These are phyloP conservation scores for Chytriomyces hyalinus DNA, from an alignment of 192 early-diverging fungal species.

Conservation along the genomic window DNA sequence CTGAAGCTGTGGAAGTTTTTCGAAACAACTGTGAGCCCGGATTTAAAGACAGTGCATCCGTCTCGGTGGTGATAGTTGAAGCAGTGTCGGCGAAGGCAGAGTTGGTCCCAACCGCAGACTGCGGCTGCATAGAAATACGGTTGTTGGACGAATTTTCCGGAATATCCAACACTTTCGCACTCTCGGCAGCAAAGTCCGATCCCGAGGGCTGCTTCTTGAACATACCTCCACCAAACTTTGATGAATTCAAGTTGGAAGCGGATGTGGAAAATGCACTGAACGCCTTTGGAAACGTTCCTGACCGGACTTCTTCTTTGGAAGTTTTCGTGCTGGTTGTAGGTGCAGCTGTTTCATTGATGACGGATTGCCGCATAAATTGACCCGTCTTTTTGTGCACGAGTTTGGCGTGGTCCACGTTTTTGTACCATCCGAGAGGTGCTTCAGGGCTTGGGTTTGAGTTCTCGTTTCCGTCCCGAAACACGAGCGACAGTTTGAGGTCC, in stretches of 20 bases:
- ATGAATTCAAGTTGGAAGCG: not conserved
- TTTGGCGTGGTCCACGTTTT: slow-evolving; percentile 16
- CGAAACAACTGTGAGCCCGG: not conserved
- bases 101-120: not conserved
- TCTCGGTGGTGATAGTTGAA: not conserved
- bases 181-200: too few relatives aligned
- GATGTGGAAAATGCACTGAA: slow-evolving; percentile 5
- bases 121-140: not conserved
- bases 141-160: not conserved
- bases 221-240: not conserved
- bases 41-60: not conserved
- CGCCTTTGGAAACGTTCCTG: slow-evolving; percentile 10
- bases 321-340: not conserved
- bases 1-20: not conserved
- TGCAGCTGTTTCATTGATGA: not conserved
- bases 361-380: not conserved
- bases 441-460: not conserved
- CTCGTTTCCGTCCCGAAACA: slow-evolving; percentile 3
- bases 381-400: slow-evolving; percentile 4
- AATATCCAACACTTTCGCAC: too few relatives aligned
- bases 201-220: not conserved
- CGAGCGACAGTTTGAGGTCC: not conserved
- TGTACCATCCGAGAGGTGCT: not conserved
- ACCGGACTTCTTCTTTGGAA: not conserved
- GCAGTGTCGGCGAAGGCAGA: not conserved